phyloP scores from a whole-genome alignment of 305 asterid species.

The Andrographis paniculata region DNA sequence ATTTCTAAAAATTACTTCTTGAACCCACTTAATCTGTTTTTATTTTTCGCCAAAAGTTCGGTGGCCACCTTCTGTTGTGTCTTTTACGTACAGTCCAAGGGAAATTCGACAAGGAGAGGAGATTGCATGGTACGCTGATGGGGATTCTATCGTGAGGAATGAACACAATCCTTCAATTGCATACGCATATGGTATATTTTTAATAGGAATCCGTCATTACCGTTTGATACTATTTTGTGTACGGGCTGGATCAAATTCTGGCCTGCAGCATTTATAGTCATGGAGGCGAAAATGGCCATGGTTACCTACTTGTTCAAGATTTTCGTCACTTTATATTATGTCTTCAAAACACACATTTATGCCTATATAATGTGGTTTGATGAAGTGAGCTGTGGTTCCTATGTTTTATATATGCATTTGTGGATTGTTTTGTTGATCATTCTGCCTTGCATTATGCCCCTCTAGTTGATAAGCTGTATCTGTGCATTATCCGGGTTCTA shows the following conservation, averaged over 20 bases:
- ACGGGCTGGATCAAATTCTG: background rate
- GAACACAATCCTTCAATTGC: constrained; percentile 90
- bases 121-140: constrained; percentile 99
- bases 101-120: constrained; percentile 98
- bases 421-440: constrained; percentile 12
- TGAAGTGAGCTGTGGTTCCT: background rate
- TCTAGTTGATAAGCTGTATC: constrained; percentile 6
- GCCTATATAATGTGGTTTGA: constrained; percentile 9
- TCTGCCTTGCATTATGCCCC: constrained; percentile 10
- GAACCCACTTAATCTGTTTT: too few relatives aligned
- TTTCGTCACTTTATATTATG: background rate
- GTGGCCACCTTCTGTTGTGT: constrained; percentile 11
- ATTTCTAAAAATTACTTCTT: background rate
- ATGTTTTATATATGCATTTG: constrained; percentile 1
- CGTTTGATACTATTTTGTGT: constrained; percentile 16
- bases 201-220: constrained; percentile 11
- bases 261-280: background rate
- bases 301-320: background rate
- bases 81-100: constrained; percentile 54
- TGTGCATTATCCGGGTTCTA: constrained; percentile 1
- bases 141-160: constrained; percentile 91
- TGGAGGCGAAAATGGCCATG: background rate
- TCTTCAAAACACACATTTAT: background rate
- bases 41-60: background rate
- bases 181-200: constrained; percentile 78